A percentile compares a stretch with the other conserved stretches of the same genome.
Evolutionary conservation across 495 filamentous ascomycete species (phyloP).

Genomic region (Hypoxylon perforatum): DNA sequence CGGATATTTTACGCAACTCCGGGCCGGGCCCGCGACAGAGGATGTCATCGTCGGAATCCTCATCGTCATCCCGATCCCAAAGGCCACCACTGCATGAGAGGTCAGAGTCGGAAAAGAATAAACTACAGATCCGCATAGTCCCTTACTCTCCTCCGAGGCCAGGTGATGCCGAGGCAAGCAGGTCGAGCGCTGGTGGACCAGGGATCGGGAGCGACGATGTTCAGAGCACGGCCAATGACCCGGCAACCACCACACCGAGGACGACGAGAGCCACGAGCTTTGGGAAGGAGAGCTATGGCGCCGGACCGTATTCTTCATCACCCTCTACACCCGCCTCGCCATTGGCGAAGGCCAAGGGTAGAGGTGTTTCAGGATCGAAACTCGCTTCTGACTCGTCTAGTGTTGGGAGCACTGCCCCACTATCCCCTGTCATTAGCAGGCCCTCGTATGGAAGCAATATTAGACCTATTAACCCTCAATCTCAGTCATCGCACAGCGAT

Average conservation of each 20-base stretch:
- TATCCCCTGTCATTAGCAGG: conserved; percentile 43
- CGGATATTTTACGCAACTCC: conserved; percentile 15
- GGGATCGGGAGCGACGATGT: conserved; percentile 22
- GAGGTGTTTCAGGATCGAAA: conserved; percentile 61
- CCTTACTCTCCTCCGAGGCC: conserved; percentile 62
- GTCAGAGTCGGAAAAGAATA: conserved; percentile 65
- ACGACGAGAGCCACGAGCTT: conserved; percentile 28
- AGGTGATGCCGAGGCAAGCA: conserved; percentile 43
- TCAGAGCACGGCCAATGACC: conserved; percentile 15
- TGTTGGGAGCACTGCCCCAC: conserved; percentile 51
- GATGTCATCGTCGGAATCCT: conserved; percentile 46
- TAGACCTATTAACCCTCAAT: conserved; percentile 43
- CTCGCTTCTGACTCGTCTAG: conserved; percentile 51
- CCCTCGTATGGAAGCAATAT: conserved; percentile 46
- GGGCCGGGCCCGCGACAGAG: conserved; percentile 37
- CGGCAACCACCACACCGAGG: conserved; percentile 32
- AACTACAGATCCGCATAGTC: conserved; percentile 62
- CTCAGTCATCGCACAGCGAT: conserved; percentile 37
- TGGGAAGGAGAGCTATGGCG: conserved; percentile 43
- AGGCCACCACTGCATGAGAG: conserved; percentile 65
- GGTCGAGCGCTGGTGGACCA: conserved; percentile 26
- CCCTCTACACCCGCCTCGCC: conserved; percentile 44
- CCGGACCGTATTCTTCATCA: conserved; percentile 50
- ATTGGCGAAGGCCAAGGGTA: conserved; percentile 53
- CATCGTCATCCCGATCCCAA: conserved; percentile 38